Conservation (phyloP, 352 stramenopile genomes). For the Plasmopara halstedii region DNA sequence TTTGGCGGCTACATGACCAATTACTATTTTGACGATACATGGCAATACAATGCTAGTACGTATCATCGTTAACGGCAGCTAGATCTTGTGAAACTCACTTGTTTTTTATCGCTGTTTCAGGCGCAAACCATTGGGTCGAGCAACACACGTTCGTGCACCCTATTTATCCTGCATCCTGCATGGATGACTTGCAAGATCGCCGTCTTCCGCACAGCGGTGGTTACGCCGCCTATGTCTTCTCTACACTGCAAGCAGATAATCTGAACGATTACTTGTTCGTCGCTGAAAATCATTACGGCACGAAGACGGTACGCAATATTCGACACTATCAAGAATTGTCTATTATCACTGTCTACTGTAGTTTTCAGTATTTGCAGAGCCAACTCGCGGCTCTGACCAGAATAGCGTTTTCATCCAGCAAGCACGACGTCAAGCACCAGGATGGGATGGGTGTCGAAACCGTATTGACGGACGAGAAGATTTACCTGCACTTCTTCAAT, state of each 20-base stretch:
- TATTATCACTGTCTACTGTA: constrained; percentile 10
- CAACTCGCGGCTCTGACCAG: constrained; percentile 70
- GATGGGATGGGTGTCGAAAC: constrained; percentile 94
- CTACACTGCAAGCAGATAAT: constrained; percentile 21
- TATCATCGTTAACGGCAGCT: background rate
- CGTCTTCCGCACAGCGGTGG: constrained; percentile 62
- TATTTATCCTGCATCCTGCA: constrained; percentile 86
- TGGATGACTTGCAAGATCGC: constrained; percentile 76
- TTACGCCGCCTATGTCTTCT: constrained; percentile 44
- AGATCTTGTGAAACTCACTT: background rate
- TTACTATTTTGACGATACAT: constrained; percentile 92
- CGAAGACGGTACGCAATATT: constrained; percentile 34
- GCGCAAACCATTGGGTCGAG: constrained; percentile 81
- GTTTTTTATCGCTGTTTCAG: constrained; percentile 14
- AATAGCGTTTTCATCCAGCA: constrained; percentile 80
- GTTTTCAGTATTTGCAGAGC: constrained; percentile 86
- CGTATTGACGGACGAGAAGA: constrained; percentile 58
- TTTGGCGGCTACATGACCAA: constrained; percentile 92
- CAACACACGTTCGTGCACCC: constrained; percentile 88
- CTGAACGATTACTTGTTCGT: constrained; percentile 57
- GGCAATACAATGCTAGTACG: constrained; percentile 92
- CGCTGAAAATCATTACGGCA: constrained; percentile 68
- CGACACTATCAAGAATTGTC: background rate
- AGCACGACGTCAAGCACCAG: constrained; percentile 83
- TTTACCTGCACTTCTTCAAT: constrained; percentile 64